These are phyloP conservation scores for Colletotrichum falcatum DNA, from an alignment of 2,329 filamentous ascomycete genomes.

Conservation along the genomic window DNA sequence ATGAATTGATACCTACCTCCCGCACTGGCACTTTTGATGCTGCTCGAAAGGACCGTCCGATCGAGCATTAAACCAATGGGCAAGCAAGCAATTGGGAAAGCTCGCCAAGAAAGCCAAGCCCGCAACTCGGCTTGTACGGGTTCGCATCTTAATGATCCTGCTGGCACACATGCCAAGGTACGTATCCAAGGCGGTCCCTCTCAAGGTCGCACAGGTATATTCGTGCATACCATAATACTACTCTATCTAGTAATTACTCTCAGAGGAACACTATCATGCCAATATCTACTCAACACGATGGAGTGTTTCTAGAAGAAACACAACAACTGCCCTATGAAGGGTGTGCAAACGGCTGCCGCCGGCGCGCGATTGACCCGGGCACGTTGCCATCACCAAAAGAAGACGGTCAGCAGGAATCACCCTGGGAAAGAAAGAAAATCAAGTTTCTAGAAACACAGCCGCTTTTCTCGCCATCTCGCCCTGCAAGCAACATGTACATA, in stretches of 20 bases:
- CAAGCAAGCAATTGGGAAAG: neutral
- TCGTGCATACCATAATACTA: too few relatives aligned
- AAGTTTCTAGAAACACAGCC: slow-evolving; percentile 30
- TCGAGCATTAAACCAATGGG: neutral
- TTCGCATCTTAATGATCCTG: neutral
- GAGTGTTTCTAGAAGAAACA: too few relatives aligned
- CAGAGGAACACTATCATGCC: too few relatives aligned
- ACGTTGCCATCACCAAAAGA: neutral
- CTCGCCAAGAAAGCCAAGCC: neutral
- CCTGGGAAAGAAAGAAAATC: neutral
- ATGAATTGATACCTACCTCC: too few relatives aligned
- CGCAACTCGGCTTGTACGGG: neutral
- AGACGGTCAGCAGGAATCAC: neutral
- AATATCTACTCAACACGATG: too few relatives aligned
- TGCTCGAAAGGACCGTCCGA: too few relatives aligned
- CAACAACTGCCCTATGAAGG: too few relatives aligned
- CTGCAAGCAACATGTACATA: too few relatives aligned
- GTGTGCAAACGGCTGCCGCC: neutral
- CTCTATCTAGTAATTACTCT: too few relatives aligned
- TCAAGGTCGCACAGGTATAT: too few relatives aligned
- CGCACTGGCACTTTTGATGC: neutral
- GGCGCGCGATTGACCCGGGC: neutral
- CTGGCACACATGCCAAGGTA: neutral
- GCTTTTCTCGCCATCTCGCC: neutral
- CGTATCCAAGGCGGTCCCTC: too few relatives aligned